These are phyloP conservation scores for Helicosporidium sp. DNA, from an alignment of 139 green algal species.

Conservation along the genomic window DNA sequence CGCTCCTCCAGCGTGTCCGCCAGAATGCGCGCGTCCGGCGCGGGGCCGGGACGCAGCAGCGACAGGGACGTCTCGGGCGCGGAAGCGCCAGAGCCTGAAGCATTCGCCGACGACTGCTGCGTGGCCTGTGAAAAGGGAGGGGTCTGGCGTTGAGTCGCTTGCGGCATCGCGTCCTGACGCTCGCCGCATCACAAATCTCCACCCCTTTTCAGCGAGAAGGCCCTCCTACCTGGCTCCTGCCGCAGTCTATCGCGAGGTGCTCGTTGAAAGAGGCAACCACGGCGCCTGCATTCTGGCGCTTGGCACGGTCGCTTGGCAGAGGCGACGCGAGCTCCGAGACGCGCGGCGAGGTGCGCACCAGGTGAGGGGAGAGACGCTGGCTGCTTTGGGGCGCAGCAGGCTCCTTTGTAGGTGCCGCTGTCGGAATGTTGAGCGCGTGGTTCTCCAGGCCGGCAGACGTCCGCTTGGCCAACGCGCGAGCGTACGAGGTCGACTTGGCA, in stretches of 20 bases:
- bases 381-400: too few relatives aligned
- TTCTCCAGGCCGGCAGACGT: neutral
- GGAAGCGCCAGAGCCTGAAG: neutral
- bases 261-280: too few relatives aligned
- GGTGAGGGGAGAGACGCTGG: too few relatives aligned
- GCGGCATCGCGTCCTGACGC: neutral
- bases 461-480: neutral
- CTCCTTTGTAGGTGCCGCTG: neutral
- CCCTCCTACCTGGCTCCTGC: too few relatives aligned
- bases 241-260: too few relatives aligned
- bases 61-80: neutral
- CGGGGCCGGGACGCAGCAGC: constrained; percentile 5
- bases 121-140: too few relatives aligned
- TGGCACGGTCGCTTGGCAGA: too few relatives aligned
- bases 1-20: constrained; percentile 31
- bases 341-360: too few relatives aligned
- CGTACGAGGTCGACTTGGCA: neutral
- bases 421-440: neutral
- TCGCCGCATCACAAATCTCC: neutral
- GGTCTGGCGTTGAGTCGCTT: neutral
- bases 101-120: too few relatives aligned
- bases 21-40: constrained; percentile 11
- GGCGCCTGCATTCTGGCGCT: too few relatives aligned
- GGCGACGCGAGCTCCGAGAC: too few relatives aligned
- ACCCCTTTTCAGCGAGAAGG: too few relatives aligned